phyloP scores from a whole-genome alignment of 2,329 filamentous ascomycete genomes.

The Xylaria arbuscula region DNA sequence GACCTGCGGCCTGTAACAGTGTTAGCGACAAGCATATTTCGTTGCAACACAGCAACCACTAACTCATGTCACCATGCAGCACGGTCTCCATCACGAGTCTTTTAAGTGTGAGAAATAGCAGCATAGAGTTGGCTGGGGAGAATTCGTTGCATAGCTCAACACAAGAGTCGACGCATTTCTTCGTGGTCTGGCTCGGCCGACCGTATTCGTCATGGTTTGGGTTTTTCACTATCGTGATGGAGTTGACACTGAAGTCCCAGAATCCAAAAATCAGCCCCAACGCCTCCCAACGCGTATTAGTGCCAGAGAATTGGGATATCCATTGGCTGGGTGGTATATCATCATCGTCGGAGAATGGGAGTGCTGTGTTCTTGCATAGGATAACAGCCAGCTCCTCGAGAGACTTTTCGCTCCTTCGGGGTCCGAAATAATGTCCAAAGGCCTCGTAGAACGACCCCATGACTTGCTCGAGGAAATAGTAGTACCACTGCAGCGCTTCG shows the following conservation, averaged over 20 bases:
- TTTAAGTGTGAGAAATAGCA: conserved; percentile 24
- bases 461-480: conserved; percentile 46
- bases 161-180: conserved; percentile 43
- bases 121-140: conserved; percentile 43
- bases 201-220: conserved; percentile 24
- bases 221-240: conserved; percentile 20
- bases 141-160: conserved; percentile 46
- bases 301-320: conserved; percentile 54
- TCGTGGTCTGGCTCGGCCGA: conserved; percentile 34
- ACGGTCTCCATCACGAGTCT: conserved; percentile 25
- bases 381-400: conserved; percentile 53
- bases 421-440: conserved; percentile 48
- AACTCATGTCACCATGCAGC: conserved; percentile 32
- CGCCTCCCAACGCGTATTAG: conserved; percentile 57
- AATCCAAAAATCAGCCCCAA: conserved; percentile 54
- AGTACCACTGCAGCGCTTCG: conserved; percentile 47
- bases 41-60: conserved; percentile 4
- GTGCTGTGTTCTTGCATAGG: conserved; percentile 54
- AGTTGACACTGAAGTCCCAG: conserved; percentile 40
- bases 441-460: conserved; percentile 49
- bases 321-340: conserved; percentile 52
- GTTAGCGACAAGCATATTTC: conserved; percentile 20
- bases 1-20: conserved; percentile 41
- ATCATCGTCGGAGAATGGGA: conserved; percentile 52
- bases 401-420: conserved; percentile 39